Conservation (phyloP, 257 asterid genomes). For the Gentiana straminea region DNA sequence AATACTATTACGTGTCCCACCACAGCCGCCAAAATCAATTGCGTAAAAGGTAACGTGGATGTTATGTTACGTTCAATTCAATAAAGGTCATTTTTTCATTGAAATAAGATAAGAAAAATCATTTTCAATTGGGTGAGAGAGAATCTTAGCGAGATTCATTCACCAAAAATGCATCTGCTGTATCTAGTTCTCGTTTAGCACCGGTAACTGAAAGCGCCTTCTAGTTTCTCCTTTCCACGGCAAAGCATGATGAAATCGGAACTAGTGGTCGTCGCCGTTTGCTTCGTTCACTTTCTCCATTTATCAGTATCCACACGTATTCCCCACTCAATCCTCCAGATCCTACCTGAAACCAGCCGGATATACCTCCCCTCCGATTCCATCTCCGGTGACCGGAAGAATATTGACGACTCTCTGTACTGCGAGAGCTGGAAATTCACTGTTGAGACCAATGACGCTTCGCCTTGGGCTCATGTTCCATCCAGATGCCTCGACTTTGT, state of each 20-base stretch:
- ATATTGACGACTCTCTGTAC: constrained; percentile 20
- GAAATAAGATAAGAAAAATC: too few species aligned
- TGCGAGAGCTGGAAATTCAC: constrained; percentile 83
- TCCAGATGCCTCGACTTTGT: constrained; percentile 41
- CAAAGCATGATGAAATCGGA: neutral
- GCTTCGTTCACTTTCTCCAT: constrained; percentile 11
- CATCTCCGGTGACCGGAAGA: constrained; percentile 19
- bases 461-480: constrained; percentile 41
- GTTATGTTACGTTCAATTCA: too few species aligned
- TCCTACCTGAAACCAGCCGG: constrained; percentile 12
- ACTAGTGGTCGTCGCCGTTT: neutral
- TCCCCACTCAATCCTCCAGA: constrained; percentile 33
- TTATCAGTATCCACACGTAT: constrained; percentile 20
- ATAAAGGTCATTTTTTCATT: too few species aligned
- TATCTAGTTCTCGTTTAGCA: neutral
- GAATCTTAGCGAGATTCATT: too few species aligned
- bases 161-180: too few species aligned
- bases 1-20: too few species aligned
- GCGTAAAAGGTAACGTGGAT: too few species aligned
- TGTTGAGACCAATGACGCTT: constrained; percentile 75
- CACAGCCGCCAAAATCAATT: too few species aligned
- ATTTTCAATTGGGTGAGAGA: too few species aligned
- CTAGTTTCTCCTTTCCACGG: constrained; percentile 3
- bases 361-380: constrained; percentile 11
- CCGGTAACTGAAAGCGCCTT: neutral